Percentiles rank a stretch among this genome's conserved stretches.
phyloP scores from a whole-genome alignment of 202 grass and related monocot genomes.

The Brachypodium distachyon region DNA sequence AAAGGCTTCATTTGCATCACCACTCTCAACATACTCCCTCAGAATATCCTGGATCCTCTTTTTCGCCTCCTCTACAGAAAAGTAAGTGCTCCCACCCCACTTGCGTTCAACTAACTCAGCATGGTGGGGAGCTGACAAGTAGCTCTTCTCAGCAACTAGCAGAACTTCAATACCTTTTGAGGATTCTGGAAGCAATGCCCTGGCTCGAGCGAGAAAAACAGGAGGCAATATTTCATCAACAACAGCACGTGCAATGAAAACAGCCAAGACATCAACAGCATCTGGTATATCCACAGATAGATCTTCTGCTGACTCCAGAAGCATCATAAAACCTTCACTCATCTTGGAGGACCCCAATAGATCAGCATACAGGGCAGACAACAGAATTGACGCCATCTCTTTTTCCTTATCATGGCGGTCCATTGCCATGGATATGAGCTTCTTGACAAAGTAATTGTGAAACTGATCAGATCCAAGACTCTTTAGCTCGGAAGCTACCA shows the following conservation, averaged over 20 bases:
- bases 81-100: conserved; percentile 74
- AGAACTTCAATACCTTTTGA: conserved; percentile 74
- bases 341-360: conserved; percentile 53
- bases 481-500: conserved; percentile 63
- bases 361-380: conserved; percentile 85
- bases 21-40: conserved; percentile 76
- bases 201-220: conserved; percentile 60
- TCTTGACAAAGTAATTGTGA: conserved; percentile 83
- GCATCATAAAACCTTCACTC: conserved; percentile 77
- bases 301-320: conserved; percentile 84
- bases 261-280: conserved; percentile 63
- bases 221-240: conserved; percentile 92
- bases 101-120: conserved; percentile 78
- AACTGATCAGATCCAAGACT: conserved; percentile 65
- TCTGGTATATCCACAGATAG: conserved; percentile 81
- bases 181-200: conserved; percentile 44
- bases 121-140: conserved; percentile 89
- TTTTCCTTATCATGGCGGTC: conserved; percentile 97
- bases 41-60: conserved; percentile 70
- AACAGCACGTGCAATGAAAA: conserved; percentile 85
- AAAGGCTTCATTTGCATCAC: conserved; percentile 66
- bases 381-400: conserved; percentile 91
- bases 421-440: conserved; percentile 96
- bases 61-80: conserved; percentile 88
- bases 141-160: conserved; percentile 71